phyloP scores from a whole-genome alignment of 371 early-diverging fungal species.

The Saksenaea oblongispora region DNA sequence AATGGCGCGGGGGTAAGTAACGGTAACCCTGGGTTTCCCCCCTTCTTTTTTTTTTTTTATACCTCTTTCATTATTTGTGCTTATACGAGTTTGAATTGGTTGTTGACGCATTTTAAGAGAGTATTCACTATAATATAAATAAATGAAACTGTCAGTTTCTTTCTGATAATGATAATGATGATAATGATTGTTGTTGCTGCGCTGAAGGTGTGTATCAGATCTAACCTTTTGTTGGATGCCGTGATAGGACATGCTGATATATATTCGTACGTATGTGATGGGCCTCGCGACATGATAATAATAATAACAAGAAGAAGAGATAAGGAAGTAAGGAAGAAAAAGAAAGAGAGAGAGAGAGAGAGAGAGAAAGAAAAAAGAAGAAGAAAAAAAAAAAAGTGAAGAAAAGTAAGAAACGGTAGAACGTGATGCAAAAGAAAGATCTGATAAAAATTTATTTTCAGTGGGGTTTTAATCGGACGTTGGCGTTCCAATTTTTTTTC shows the following conservation, averaged over 20 bases:
- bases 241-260: slow-evolving; percentile 9
- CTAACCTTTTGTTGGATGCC: slow-evolving; percentile 11
- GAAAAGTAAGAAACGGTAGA: slow-evolving; percentile 1
- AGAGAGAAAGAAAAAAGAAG: not conserved
- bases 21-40: not conserved
- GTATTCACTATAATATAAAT: slow-evolving; percentile 7
- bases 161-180: no score
- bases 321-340: no score
- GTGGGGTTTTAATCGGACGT: slow-evolving; percentile 2
- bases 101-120: slow-evolving; percentile 18
- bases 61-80: slow-evolving; percentile 27
- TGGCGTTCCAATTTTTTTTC: not conserved
- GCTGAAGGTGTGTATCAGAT: not conserved
- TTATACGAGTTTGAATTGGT: slow-evolving; percentile 23
- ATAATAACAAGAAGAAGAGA: not conserved
- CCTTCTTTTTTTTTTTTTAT: not conserved
- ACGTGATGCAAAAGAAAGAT: slow-evolving; percentile 3
- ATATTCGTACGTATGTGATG: slow-evolving; percentile 17
- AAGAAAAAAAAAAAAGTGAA: not conserved
- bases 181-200: not conserved
- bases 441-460: not conserved
- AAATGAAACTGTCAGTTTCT: not conserved
- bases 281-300: not conserved
- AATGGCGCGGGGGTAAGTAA: not conserved
- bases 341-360: not conserved